Evolutionary conservation across 2,329 filamentous ascomycete species (phyloP), one percentile per base, ranked within the genome.

Genomic region (Fusarium redolens): DNA sequence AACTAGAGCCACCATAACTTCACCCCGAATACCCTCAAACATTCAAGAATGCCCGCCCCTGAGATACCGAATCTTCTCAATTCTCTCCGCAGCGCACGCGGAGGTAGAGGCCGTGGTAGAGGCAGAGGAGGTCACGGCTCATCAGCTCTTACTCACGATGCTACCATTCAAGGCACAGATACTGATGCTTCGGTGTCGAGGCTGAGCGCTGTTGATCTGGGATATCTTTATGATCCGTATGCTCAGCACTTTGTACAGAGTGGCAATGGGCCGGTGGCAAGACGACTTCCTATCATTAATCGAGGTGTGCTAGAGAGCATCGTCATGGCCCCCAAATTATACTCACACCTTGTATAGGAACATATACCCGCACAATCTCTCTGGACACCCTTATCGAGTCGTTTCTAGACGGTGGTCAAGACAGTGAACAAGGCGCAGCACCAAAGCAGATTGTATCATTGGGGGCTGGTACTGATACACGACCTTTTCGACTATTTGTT

Each of bases 401-500:
- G 12, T 98, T 98, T 77, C 85, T 98, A 17, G 80, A 83, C 7
- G 77, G 79, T 15, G 75, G 78, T 41, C 76, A 79, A 28, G 68
- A 75, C 7, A 72, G 73, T 4, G 72, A 76, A 38, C 73, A 75
- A n/a, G 33, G 68, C 25, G 30, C 65, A 31, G 59, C 77, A 5
- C 69, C 82, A 48, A 90, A 89, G 69, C 96, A 99, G 80, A 94
- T 99, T 67, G 88, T 99, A 68, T 98, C 95, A 0, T 88, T 99
- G 2, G 96, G 96, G 35, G 96, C 96, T 20, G 96, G 96, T 30
- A 97, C 95, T 15, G 96, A 99, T 80, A 98, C 96, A 11, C 90
- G 96, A 20, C 92, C 91, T 67, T 95, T 98, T 78, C 91, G 94
- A 25, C 84, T 98, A 2, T 87, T 93, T 66, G 82, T 88, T 13